Evolutionary conservation across 2,329 filamentous ascomycete genomes (phyloP).

Genomic region (Botryotinia narcissicola): DNA sequence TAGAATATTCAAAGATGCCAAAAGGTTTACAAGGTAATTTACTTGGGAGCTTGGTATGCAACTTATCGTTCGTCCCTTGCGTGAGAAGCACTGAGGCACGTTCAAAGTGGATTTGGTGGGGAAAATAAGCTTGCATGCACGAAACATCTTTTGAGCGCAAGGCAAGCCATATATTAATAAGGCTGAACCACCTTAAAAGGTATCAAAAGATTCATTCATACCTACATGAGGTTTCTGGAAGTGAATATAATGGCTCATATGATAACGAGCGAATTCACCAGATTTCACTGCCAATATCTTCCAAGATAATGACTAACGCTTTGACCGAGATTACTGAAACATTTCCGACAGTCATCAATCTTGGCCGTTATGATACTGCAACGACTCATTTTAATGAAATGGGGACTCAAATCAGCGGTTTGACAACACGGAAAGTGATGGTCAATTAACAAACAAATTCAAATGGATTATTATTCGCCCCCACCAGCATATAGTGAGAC

Average conservation of each 20-base stretch:
- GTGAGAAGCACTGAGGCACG: not conserved
- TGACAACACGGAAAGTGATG: not conserved
- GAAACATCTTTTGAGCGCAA: not conserved
- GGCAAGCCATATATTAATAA: not conserved
- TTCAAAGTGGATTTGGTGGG: not conserved
- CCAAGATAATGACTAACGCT: not conserved
- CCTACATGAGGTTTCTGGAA: not conserved
- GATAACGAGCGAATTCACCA: not conserved
- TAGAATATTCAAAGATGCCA: not conserved
- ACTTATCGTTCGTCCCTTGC: not conserved
- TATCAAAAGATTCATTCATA: not conserved
- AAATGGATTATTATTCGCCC: constrained; percentile 8
- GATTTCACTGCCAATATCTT: not conserved
- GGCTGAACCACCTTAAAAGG: not conserved
- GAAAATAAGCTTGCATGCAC: not conserved
- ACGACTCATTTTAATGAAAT: not conserved
- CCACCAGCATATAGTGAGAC: constrained; percentile 19
- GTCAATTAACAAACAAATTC: not conserved
- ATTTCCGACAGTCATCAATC: not conserved
- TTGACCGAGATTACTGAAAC: not conserved
- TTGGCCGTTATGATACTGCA: not conserved
- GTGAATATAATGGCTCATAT: not conserved
- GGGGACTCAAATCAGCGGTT: not conserved
- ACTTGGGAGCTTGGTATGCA: not conserved
- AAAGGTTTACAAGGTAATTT: not conserved